Conservation (phyloP, 257 asterid species). For the Solanum commersonii region DNA sequence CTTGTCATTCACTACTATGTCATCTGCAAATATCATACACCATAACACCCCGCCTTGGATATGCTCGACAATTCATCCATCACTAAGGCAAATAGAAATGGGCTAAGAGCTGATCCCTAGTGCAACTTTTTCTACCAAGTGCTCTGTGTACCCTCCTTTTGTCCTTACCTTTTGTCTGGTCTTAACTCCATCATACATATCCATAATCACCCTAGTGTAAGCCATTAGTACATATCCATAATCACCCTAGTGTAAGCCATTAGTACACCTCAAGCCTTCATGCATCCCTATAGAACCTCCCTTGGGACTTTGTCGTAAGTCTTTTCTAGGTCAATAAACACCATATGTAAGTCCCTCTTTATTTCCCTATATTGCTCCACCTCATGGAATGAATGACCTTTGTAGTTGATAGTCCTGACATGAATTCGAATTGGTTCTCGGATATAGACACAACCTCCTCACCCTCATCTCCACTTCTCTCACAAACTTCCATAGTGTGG, state of each 20-base stretch:
- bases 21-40: not conserved
- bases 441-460: not conserved
- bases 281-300: not conserved
- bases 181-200: not conserved
- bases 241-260: not conserved
- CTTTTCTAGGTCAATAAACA: not conserved
- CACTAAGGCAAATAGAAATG: not conserved
- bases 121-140: not conserved
- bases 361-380: not conserved
- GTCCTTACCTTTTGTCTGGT: not conserved
- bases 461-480: not conserved
- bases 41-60: not conserved
- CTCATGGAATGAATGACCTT: not conserved
- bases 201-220: not conserved
- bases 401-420: not conserved
- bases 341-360: not conserved
- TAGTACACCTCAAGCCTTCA: not conserved
- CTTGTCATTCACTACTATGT: not conserved
- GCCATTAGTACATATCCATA: not conserved
- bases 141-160: not conserved
- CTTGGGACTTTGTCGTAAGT: not conserved
- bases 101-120: not conserved
- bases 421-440: not conserved
- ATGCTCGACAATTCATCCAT: not conserved
- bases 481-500: not conserved